These are phyloP conservation scores for Pinus tabuliformis DNA, from an alignment of 75 land plant genomes.

Conservation along the genomic window DNA sequence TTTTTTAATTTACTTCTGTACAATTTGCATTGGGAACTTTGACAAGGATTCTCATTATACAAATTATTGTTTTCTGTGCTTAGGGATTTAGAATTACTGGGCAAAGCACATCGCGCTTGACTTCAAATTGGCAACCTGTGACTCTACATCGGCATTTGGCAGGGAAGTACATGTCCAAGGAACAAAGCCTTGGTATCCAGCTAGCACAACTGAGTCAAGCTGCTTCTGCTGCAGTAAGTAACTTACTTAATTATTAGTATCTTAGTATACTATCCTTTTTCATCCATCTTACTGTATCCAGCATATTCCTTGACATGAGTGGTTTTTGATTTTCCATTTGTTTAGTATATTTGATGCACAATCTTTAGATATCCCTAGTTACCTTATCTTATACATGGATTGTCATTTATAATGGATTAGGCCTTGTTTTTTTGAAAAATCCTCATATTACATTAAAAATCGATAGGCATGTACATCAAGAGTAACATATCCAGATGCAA, in stretches of 20 bases:
- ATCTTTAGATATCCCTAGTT: no score
- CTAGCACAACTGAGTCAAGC: conserved; percentile 71
- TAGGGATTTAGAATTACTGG: conserved; percentile 63
- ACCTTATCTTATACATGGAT: no score
- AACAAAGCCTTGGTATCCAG: conserved; percentile 62
- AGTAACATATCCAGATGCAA: no score
- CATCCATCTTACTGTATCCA: not conserved
- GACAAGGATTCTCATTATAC: not conserved
- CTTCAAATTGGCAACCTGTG: conserved; percentile 51
- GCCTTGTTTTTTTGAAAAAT: no score
- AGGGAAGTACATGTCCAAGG: conserved; percentile 48
- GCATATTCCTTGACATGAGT: not conserved
- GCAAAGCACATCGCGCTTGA: conserved; percentile 40
- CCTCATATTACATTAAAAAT: no score
- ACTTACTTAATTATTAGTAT: not conserved
- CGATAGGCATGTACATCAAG: no score
- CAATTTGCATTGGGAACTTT: not conserved
- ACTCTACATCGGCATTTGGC: conserved; percentile 37
- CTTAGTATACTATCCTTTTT: not conserved
- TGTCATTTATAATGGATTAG: no score
- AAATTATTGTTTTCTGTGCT: not conserved
- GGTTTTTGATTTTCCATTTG: not conserved
- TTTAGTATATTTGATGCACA: not conserved
- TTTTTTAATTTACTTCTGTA: not conserved
- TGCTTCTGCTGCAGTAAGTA: conserved; percentile 74